Evolutionary conservation across 208 protist species (phyloP), one percentile per base, ranked within the genome.

Genomic region (Trypanosoma theileri): DNA sequence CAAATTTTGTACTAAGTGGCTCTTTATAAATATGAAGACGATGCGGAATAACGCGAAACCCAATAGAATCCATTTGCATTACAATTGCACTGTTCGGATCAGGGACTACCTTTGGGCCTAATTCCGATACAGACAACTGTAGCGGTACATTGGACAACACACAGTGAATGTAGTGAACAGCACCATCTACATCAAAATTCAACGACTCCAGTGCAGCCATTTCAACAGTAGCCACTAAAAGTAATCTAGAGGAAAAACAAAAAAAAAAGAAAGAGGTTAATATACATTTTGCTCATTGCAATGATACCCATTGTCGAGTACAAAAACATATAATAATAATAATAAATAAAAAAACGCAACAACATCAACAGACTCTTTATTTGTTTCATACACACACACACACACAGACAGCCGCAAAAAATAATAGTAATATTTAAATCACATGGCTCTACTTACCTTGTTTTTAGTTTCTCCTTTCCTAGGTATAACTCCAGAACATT

Each of bases 21-120:
- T 95, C 89, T 73, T 95, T 95, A 75, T 88, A 95, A 35, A 88
- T 71, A 56, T 91, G 83, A 57, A 95, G 76, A 48, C 80, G 81
- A 42, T 90, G 85, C 10, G 85, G 86, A 58, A 92, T 82, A 66
- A 92, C 61, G 16, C 70, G 76, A 63, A 71, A 80, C 12, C 80
- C 77, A 10, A 62, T 44, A 3, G 4, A 40, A 1, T 59, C 40
- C 9, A 95, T 79, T 14, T 71, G 17, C 54, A 59, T 59, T n/a
- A 92, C 81, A 14, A 66, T 45, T 19, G 55, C 45, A 14, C 80
- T 83, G 4, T 78, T 63, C 0, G 55, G 44, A 40, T 74, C 50
- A 6, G 84, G 82, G 17, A 84, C 71, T 14, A 95, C 56, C 48
- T 80, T 67, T 0, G 70, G 66, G 0, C 79, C 85, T 8, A 94